Evolutionary conservation across 2,329 filamentous ascomycete species (phyloP).

Genomic region (Ceratocystis destructans): DNA sequence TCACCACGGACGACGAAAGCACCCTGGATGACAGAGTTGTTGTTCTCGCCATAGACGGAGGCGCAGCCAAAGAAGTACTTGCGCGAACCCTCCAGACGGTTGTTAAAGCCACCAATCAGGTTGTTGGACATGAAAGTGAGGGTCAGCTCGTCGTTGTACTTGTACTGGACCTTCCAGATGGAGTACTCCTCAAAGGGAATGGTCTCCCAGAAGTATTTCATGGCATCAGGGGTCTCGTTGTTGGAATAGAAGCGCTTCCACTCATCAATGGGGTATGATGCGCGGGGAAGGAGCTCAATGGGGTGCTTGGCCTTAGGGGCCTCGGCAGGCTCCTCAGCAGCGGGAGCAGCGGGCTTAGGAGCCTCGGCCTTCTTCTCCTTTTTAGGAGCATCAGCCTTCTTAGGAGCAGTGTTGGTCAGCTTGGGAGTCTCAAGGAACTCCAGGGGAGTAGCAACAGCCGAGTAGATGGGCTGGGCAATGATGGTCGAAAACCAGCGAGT

Average conservation of each 20-base stretch:
- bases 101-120: slow-evolving; percentile 95
- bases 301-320: slow-evolving; percentile 95
- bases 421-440: slow-evolving; percentile 73
- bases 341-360: slow-evolving; percentile 29
- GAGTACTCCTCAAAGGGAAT: slow-evolving; percentile 91
- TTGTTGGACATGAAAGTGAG: slow-evolving; percentile 98
- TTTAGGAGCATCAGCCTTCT: slow-evolving; percentile 65
- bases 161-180: slow-evolving; percentile 88
- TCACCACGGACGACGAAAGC: slow-evolving; percentile 92
- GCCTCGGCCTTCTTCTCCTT: slow-evolving; percentile 26
- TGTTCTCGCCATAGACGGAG: slow-evolving; percentile 78
- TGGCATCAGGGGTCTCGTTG: slow-evolving; percentile 67
- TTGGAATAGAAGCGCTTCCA: slow-evolving; percentile 99
- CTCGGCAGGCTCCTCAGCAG: slow-evolving; percentile 34
- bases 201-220: slow-evolving; percentile 99
- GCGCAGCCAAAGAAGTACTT: slow-evolving; percentile 93
- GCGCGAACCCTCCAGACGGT: slow-evolving; percentile 89
- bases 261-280: slow-evolving; percentile 79
- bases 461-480: slow-evolving; percentile 83
- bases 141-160: slow-evolving; percentile 98
- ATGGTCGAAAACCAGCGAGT: slow-evolving; percentile 93
- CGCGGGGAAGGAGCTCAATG: slow-evolving; percentile 66
- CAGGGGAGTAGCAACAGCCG: slow-evolving; percentile 60
- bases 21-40: slow-evolving; percentile 82
- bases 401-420: slow-evolving; percentile 53